Evolutionary conservation across 208 protist genomes (phyloP), one percentile per base, ranked within the genome.

Genomic region (Angomonas ambiguus): DNA sequence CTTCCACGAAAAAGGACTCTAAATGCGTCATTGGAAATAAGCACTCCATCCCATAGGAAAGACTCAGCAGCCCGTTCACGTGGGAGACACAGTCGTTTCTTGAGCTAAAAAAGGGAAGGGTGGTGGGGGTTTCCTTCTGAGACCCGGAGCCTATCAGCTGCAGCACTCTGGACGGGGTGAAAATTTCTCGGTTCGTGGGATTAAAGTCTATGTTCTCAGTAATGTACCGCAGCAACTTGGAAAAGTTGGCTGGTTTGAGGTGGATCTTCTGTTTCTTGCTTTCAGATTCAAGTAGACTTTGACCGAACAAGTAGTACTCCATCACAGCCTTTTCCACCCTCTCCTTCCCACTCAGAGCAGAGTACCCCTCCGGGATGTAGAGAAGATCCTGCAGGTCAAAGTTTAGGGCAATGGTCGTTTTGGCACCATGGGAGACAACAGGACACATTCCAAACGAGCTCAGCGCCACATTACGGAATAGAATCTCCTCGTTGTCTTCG

Each of bases 301-400:
- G n/a, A 25, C 55, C 28, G 55, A 61, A 25, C 2, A 77, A n/a
- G 16, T 72, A 31, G 63, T 80, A 32, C 27, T 82, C 69, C 25
- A 77, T 58, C 6, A 88, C n/a, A 3, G 69, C 82, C 1, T 61
- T 10, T 18, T 51, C 55, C 13, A 85, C 35, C 11, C 71, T 71
- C 22, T 58, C 31, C 2, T 65, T 28, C 24, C 72, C 85, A 11
- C 82, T 72, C 22, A 94, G 62, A 10, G 88, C 55, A 22, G 70
- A 65, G 64, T 77, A 83, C 20, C 45, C 79, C 2, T 11, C 25
- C 0, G 88, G 88, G 11, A 66, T 71, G 71, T 85, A 87, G 25
- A 74, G 77, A 34, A 90, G 58, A 41, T 91, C 88, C 34, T 83
- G 72, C 27, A 74, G 68, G 48, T 79, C 71, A 76, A 82, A 94